Percentiles rank a stretch among this genome's conserved stretches.
These are phyloP conservation scores for Biscogniauxia mediterranea DNA, from an alignment of 2,329 filamentous ascomycete species.

Conservation along the genomic window DNA sequence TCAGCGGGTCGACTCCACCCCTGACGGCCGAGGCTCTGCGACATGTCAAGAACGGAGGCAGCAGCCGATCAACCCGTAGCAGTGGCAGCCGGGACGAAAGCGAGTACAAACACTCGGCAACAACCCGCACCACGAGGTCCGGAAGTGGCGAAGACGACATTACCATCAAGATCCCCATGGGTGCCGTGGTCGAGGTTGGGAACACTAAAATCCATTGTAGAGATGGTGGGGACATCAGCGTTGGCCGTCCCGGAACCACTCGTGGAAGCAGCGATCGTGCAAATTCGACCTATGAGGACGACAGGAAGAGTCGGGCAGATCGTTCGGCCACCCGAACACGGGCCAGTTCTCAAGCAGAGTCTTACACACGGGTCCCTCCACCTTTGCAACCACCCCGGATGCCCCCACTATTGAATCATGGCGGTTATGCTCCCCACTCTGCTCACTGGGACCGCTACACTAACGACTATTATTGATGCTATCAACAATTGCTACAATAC, in stretches of 20 bases:
- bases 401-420: conserved; percentile 14
- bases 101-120: conserved; percentile 60
- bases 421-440: not conserved
- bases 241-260: conserved; percentile 37
- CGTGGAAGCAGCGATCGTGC: conserved; percentile 51
- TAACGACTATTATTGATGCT: conserved; percentile 8
- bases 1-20: conserved; percentile 42
- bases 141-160: conserved; percentile 55
- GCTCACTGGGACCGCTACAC: conserved; percentile 1
- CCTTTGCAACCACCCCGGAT: conserved; percentile 6
- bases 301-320: conserved; percentile 41
- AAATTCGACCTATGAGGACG: conserved; percentile 50
- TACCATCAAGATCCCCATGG: conserved; percentile 59
- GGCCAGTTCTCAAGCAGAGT: conserved; percentile 50
- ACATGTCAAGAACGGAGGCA: conserved; percentile 47
- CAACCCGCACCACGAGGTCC: conserved; percentile 59
- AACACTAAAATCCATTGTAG: conserved; percentile 57
- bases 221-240: conserved; percentile 60
- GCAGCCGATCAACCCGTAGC: conserved; percentile 57
- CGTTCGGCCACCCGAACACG: conserved; percentile 45
- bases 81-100: conserved; percentile 62
- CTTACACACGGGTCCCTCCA: conserved; percentile 34
- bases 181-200: conserved; percentile 54
- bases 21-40: conserved; percentile 57
- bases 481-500: conserved; percentile 1